Base-by-base conservation (phyloP, 2,329 filamentous ascomycete species). In the Daldinia eschscholtzii region DNA sequence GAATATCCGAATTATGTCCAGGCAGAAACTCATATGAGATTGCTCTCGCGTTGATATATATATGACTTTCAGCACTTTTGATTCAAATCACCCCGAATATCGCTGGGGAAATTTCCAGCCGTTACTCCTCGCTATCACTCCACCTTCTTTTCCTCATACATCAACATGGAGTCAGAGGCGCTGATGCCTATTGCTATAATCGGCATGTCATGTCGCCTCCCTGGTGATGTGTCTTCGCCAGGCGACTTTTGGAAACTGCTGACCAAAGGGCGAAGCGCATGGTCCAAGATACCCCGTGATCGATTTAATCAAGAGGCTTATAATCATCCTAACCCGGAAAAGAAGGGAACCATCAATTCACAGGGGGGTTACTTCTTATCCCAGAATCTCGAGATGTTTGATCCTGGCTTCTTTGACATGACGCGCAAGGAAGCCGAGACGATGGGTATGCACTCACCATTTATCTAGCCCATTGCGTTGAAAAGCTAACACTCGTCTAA, bases 321-420 rank as follows among this genome's bases (percentile, higher is more conserved):
- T 75, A 89, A 85, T 68, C 90, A 93, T 73, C 85, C 89, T 2
- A 88, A 88, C 1, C 89, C 90, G 5, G 91, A 91, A 75, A 84
- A 82, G 41, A 89, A 88, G 77, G 92, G 92, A 78, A 92, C 91
- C 56, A 89, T 86, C 30, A 86, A 90, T 71, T 91, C 90, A 1
- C 89, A 88, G 12, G 93, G 88, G 69, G 92, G 92, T 6, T 92
- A 90, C 80, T 94, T 81, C 71, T 80, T 93, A 48, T 68, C 65
- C 61, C 87, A 93, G 39, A 85, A 92, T 58, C 91, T 92, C 0
- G 91, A 90, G 52, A 82, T 91, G 10, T 94, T 95, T 72, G 92
- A 95, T 74, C 87, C 91, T 1, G 84, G 87, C 0, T 94, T 95
- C 82, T 95, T 95, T 85, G 93, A 93, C 78, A 94, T 95, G 85